Evolutionary conservation across 768 basidiomycete species (phyloP).

Genomic region (Crassisporium funariophilum): DNA sequence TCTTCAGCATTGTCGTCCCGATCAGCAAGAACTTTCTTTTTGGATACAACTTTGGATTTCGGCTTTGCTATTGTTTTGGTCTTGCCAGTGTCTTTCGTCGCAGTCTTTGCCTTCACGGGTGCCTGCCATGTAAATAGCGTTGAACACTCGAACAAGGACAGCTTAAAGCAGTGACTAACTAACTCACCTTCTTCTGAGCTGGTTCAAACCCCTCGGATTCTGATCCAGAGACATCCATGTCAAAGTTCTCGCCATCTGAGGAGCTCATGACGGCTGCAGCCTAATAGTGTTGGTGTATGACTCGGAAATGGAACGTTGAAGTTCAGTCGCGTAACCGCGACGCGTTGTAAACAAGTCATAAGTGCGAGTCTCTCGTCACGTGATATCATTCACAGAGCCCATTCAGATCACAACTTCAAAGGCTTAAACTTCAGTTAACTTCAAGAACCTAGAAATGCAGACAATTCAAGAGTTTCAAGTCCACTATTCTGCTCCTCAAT

Average conservation of each 20-base stretch:
- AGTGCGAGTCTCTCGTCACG: too few species aligned
- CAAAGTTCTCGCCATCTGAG: slow-evolving; percentile 71
- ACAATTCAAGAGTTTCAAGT: too few species aligned
- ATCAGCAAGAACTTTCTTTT: slow-evolving; percentile 72
- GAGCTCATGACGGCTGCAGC: slow-evolving; percentile 59
- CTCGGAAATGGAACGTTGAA: background rate
- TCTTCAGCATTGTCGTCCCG: slow-evolving; percentile 65
- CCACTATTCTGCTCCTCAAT: too few species aligned
- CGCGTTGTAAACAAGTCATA: too few species aligned
- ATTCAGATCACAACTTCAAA: too few species aligned
- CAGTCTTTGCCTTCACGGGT: slow-evolving; percentile 31
- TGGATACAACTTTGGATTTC: slow-evolving; percentile 56
- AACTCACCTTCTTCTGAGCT: slow-evolving; percentile 52
- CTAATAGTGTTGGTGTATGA: background rate
- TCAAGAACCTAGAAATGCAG: too few species aligned
- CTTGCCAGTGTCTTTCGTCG: slow-evolving; percentile 45
- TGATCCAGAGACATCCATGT: slow-evolving; percentile 58
- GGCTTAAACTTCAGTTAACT: too few species aligned
- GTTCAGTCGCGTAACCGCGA: slow-evolving; percentile 10
- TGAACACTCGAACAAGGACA: background rate
- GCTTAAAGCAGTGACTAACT: background rate
- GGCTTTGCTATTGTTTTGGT: slow-evolving; percentile 45
- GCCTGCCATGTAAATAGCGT: slow-evolving; percentile 19
- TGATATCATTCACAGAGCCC: too few species aligned
- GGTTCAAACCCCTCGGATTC: slow-evolving; percentile 74